These are phyloP conservation scores for Eruca vesicaria DNA, from an alignment of 441 rosid genomes.

Conservation along the genomic window DNA sequence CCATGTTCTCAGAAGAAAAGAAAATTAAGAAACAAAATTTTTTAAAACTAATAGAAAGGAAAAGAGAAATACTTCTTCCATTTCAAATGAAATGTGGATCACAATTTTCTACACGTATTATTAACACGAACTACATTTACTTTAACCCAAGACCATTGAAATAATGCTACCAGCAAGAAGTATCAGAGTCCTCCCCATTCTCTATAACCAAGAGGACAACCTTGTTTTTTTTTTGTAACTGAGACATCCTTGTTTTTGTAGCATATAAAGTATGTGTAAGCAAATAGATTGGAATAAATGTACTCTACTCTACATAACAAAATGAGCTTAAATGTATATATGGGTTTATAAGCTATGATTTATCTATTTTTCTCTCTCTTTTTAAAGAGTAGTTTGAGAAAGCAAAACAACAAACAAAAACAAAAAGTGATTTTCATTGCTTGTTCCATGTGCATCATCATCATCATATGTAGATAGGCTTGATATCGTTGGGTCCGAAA, in stretches of 20 bases:
- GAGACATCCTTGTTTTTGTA: background rate
- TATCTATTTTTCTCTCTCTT: background rate
- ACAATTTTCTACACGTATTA: background rate
- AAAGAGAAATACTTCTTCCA: background rate
- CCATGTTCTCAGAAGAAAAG: background rate
- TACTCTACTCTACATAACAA: background rate
- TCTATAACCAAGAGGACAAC: background rate
- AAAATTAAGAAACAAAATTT: background rate
- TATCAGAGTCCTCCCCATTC: background rate
- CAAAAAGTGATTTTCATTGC: background rate
- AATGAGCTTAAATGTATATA: background rate
- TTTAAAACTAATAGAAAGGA: background rate
- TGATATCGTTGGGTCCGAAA: slow-evolving; percentile 87
- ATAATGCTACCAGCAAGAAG: background rate
- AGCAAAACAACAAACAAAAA: background rate
- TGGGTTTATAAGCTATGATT: slow-evolving; percentile 1
- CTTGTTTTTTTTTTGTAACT: too few relatives aligned
- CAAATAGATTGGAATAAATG: background rate
- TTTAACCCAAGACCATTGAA: background rate
- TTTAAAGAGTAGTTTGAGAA: background rate
- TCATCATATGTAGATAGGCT: slow-evolving; percentile 52
- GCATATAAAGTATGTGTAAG: background rate
- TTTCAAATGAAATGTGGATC: background rate
- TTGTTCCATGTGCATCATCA: background rate
- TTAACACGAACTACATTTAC: background rate